Evolutionary conservation across 202 grass and related monocot genomes (phyloP), one percentile per base, ranked within the genome.

Genomic region (Miscanthus sacchariflorus): DNA sequence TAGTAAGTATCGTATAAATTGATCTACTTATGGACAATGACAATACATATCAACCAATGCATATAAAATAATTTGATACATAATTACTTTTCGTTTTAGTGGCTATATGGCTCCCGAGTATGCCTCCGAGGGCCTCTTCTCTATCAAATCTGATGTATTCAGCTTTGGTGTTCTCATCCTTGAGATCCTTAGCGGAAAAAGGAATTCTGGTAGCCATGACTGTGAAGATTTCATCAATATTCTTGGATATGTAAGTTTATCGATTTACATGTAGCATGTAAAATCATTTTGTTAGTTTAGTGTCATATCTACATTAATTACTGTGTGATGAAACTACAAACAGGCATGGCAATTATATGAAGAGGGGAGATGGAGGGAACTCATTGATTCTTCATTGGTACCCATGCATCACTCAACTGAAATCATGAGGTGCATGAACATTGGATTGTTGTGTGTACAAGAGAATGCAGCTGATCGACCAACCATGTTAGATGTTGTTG

Each of bases 61-160:
- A 1, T 30, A 46, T 81, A 27, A 23, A 9, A 7, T 9, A 64
- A 64, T 21, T 40, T 35, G 27, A 69, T 8, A 79, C 27, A 7
- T 54, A 19, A 19, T 58, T 81, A 25, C 23, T 9, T 36, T 67
- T 74, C 0, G 44, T 86, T 80, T 81, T 58, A 72, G 85, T 87
- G 88, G 90, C 45, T 90, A 84, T 80, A 61, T 88, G 79, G 76
- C 85, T 72, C 85, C 85, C 1, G 85, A 81, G 43, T 88, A 88
- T 59, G 79, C 87, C 48, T 93, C 88, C 0, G 44, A 85, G 3
- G 88, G 85, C 15, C 40, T 87, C 73, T 93, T 66, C 74, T 93
- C 91, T 23, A 21, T 93, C 14, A 93, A 93, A 80, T 93, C 91
- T 0, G 91, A 93, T 81, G 91, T 93, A 52, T 93, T 90, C 40